These are phyloP conservation scores for Sclerotinia minor DNA, from an alignment of 2,329 filamentous ascomycete species.

Conservation along the genomic window DNA sequence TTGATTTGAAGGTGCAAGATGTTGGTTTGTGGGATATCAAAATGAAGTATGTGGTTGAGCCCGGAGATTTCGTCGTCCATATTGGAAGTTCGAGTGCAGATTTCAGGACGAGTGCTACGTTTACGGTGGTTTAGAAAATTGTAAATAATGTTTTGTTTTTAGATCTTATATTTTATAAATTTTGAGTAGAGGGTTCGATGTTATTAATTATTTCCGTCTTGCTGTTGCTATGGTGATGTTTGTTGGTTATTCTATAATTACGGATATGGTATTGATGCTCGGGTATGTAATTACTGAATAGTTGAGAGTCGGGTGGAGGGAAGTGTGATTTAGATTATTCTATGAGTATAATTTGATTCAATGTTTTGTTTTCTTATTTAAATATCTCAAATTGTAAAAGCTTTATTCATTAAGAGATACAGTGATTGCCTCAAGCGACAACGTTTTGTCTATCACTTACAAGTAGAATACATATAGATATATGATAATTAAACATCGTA, in stretches of 20 bases:
- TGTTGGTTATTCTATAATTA: no score
- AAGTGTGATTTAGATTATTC: no score
- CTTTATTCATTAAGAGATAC: no score
- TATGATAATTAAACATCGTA: no score
- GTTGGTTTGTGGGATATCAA: slow-evolving; percentile 70
- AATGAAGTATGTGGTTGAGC: slow-evolving; percentile 74
- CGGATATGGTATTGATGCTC: no score
- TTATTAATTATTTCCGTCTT: background rate
- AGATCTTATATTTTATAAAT: background rate
- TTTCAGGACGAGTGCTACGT: slow-evolving; percentile 55
- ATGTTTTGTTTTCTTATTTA: background rate
- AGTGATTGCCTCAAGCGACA: background rate
- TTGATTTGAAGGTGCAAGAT: slow-evolving; percentile 64
- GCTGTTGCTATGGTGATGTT: no score
- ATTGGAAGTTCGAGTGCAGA: slow-evolving; percentile 62
- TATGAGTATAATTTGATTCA: no score
- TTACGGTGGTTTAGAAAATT: slow-evolving; percentile 48
- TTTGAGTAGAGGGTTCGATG: background rate
- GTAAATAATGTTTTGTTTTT: background rate
- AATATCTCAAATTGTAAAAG: background rate
- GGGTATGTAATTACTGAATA: no score
- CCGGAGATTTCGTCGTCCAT: slow-evolving; percentile 63
- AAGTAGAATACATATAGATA: no score
- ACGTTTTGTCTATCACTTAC: no score
- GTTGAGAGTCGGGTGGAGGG: no score